Base-by-base conservation (phyloP, 2,329 filamentous ascomycete genomes). In the Alternaria rosae region DNA sequence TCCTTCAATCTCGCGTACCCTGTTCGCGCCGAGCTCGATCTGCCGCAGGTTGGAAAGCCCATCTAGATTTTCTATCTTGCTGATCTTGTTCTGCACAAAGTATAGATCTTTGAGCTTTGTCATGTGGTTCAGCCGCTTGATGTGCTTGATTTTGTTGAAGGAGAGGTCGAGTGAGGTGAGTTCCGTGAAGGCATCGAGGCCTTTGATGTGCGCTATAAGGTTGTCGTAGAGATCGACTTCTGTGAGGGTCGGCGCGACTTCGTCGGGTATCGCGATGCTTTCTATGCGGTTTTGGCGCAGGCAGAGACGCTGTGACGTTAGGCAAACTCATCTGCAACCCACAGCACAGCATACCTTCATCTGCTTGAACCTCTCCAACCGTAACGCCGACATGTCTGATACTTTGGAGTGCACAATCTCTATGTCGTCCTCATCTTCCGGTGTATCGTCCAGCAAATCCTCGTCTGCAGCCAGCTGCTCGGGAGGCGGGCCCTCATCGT, bases 101-200 rank as follows among this genome's bases (percentile, higher is more conserved):
- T 91, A 99, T 4, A 99, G 78, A 70, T 98, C 93, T 65, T 86
- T 91, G 59, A 98, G 86, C 56, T 93, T 86, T 21, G 83, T 90
- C 61, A 99, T 83, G 72, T 94, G 91, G 61, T 86, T 86, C 68
- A 98, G 83, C 73, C 94, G 89, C 81, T 97, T 97, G 83, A 99
- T 97, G 81, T 97, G 94, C 79, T 97, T 97, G 83, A 99, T 94
- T 84, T 98, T 98, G 85, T 99, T 99, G 87, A 97, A 99, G 79
- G 92, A 96, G 54, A 99, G 85, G 78, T 99, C 95, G 57, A 99
- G 87, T 59, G 84, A 91, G 6, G 87, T 92, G 56, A 99, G 86
- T 64, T 91, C 85, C 12, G 85, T 88, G 59, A 97, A 87, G 47
- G 88, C 84, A 56, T 97, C 93, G 47, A 99, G 86, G 28, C 92